phyloP scores from a whole-genome alignment of 345 rosid species.

The Mercurialis annua region DNA sequence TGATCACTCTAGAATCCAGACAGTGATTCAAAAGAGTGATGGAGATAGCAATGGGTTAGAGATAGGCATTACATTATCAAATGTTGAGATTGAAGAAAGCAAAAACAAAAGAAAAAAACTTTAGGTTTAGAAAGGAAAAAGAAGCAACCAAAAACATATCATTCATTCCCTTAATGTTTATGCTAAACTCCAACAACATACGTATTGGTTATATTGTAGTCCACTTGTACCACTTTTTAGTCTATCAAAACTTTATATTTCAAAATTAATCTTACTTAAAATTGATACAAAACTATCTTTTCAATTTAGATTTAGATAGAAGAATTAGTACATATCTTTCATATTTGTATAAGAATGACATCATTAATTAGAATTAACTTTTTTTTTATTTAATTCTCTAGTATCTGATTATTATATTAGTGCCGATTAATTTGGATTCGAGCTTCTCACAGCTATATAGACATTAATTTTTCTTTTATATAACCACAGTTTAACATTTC shows the following conservation, averaged over 20 bases:
- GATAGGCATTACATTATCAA: not conserved
- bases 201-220: not conserved
- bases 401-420: too few relatives aligned
- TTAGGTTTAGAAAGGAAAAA: too few relatives aligned
- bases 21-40: not conserved
- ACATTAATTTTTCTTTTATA: too few relatives aligned
- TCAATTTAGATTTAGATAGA: not conserved
- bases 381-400: too few relatives aligned
- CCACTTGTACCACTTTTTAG: not conserved
- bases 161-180: not conserved
- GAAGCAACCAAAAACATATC: not conserved
- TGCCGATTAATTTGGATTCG: too few relatives aligned
- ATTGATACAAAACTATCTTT: too few relatives aligned
- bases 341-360: not conserved
- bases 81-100: not conserved
- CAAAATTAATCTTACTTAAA: too few relatives aligned
- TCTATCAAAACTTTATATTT: not conserved
- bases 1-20: too few relatives aligned
- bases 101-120: too few relatives aligned
- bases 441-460: too few relatives aligned
- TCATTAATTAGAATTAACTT: not conserved
- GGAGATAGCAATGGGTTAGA: not conserved
- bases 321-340: not conserved
- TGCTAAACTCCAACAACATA: conserved; percentile 1
- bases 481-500: too few relatives aligned